Percentiles rank a stretch among this genome's conserved stretches.
Conservation (phyloP, 148 eudicot species). For the Talinum fruticosum region DNA sequence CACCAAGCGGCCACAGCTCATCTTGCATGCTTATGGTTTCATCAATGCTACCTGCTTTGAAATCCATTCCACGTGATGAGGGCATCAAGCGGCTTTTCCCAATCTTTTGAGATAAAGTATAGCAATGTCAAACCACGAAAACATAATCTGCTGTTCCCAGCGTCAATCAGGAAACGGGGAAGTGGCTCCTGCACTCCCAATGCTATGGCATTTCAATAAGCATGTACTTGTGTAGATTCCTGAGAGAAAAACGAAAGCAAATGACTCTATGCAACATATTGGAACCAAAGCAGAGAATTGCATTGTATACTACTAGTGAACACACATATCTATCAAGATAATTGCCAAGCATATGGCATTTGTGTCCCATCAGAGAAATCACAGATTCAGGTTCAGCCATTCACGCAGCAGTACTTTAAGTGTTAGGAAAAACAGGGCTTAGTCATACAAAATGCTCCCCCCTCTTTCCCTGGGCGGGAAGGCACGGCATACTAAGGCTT, state of each 20-base stretch:
- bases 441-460: no score
- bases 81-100: constrained; percentile 26
- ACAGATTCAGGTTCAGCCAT: neutral
- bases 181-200: neutral
- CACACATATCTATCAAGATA: neutral
- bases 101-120: constrained; percentile 18
- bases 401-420: neutral
- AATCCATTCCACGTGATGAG: constrained; percentile 43
- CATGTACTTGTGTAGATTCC: constrained; percentile 15
- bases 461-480: no score
- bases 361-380: neutral
- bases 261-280: neutral
- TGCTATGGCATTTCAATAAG: constrained; percentile 18
- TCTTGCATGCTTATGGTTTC: constrained; percentile 37
- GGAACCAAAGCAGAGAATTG: neutral
- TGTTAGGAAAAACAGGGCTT: neutral
- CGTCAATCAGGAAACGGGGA: constrained; percentile 7
- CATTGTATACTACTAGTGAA: neutral
- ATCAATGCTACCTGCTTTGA: constrained; percentile 28
- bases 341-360: neutral
- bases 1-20: constrained; percentile 74
- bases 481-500: neutral
- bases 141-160: constrained; percentile 8
- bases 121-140: constrained; percentile 20
- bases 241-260: constrained; percentile 3